A percentile compares a stretch with the other conserved stretches of the same genome.
These are phyloP conservation scores for Neopestalotiopsis sp. DNA, from an alignment of 2,329 filamentous ascomycete species.

Conservation along the genomic window DNA sequence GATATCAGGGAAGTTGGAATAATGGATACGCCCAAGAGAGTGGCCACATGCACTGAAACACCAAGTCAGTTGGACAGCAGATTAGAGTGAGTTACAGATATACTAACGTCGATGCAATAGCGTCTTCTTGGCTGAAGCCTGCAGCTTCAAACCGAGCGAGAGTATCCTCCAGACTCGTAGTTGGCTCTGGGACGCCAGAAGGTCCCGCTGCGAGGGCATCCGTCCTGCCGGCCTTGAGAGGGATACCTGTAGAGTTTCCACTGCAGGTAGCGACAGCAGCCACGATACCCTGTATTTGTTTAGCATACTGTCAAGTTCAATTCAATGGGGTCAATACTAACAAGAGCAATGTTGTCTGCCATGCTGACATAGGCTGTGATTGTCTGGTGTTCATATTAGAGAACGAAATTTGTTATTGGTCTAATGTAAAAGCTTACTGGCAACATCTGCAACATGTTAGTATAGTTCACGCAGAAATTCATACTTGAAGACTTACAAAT, in stretches of 20 bases:
- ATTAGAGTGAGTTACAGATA: background rate
- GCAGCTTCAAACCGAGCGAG: conserved; percentile 10
- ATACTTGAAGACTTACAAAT: background rate
- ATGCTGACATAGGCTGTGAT: conserved; percentile 13
- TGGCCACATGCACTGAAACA: conserved; percentile 9
- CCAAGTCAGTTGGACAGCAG: background rate
- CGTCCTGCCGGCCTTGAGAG: conserved; percentile 1
- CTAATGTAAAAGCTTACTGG: background rate
- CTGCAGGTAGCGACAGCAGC: conserved; percentile 10
- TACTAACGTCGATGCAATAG: conserved; percentile 11
- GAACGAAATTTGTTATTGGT: no score
- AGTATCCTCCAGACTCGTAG: background rate
- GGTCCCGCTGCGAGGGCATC: conserved; percentile 12
- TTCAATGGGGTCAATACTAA: background rate
- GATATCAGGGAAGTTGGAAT: conserved; percentile 15
- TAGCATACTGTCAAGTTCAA: background rate
- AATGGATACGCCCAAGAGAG: conserved; percentile 11
- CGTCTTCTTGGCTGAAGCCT: conserved; percentile 11
- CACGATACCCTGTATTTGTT: conserved; percentile 3
- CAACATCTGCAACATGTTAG: conserved; percentile 9
- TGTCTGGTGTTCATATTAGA: background rate
- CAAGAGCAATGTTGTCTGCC: conserved; percentile 15
- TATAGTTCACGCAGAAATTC: background rate
- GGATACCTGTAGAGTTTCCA: conserved; percentile 12
- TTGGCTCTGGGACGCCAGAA: conserved; percentile 10